Evolutionary conservation across 169 alveolate species (phyloP).

Genomic region (Plasmodium inui): DNA sequence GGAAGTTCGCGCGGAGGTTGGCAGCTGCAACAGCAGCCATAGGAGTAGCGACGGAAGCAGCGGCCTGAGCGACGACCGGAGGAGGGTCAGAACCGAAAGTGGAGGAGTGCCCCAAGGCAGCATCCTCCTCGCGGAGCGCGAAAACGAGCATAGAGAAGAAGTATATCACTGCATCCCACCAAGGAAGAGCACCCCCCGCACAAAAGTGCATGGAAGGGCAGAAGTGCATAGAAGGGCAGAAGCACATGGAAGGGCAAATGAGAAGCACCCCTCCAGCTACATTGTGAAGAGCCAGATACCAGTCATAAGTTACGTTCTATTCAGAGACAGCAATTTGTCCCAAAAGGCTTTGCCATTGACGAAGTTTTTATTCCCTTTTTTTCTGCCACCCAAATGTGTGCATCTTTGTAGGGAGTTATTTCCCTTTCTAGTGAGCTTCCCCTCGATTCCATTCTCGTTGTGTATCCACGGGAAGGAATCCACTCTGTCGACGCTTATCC

Average conservation of each 20-base stretch:
- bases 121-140: not conserved
- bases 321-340: constrained; percentile 56
- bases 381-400: constrained; percentile 56
- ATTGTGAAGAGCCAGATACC: constrained; percentile 50
- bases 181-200: not conserved
- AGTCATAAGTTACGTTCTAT: constrained; percentile 47
- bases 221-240: not conserved
- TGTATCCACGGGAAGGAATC: constrained; percentile 72
- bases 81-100: not conserved
- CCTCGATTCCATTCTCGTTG: constrained; percentile 64
- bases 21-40: not conserved
- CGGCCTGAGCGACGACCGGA: not conserved
- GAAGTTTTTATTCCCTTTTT: constrained; percentile 45
- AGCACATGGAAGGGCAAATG: not conserved
- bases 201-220: not conserved
- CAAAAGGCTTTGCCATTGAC: constrained; percentile 53
- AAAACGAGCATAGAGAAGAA: not conserved
- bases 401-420: constrained; percentile 46
- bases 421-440: constrained; percentile 36
- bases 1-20: not conserved
- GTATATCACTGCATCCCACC: not conserved
- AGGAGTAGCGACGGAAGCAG: not conserved
- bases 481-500: constrained; percentile 31
- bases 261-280: not conserved
- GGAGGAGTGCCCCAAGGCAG: not conserved